Base-by-base conservation (phyloP, 1,284 basidiomycete species). In the Cystobasidium sp. region DNA sequence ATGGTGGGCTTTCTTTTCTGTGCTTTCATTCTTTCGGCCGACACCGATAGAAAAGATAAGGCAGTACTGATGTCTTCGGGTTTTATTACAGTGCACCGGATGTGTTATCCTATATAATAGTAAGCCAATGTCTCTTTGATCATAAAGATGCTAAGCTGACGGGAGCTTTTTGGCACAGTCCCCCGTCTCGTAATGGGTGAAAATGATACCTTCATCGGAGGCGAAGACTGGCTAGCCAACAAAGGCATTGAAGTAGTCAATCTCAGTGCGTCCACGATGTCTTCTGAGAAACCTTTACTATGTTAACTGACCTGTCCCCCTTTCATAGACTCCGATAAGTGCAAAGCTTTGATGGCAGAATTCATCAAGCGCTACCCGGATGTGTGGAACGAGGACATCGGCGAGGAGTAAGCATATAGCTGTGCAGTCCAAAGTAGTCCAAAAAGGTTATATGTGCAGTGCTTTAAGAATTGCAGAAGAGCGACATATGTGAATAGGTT, bases 161-260 rank as follows among this genome's bases (percentile, higher is more conserved):
- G n/a, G n/a, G n/a, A 20, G 20, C 18, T 8, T n/a, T 59, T 18
- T 10, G 6, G n/a, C n/a, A n/a, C 43, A 63, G 61, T 79, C 74
- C 70, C 69, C 16, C 61, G 77, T 5, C 78, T 78, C 31, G 80
- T 80, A 3, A 80, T 80, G 70, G 80, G 80, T 6, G 80, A 80
- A 75, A 80, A 80, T 69, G 78, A 78, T 3, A 80, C 79, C 0
- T 80, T 79, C 47, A 47, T 76, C 37, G 78, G 76, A 6, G 79
- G 77, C 18, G 79, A 80, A 69, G 59, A 53, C 39, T 76, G 78
- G 53, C 70, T 79, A 9, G 70, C 71, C 37, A 70, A 52, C 6
- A 68, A 75, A 41, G 79, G 79, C 4, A 77, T 80, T 61, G 78
- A 80, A 67, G 76, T 80, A 49, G 77, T 80, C 46, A 80, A 80